Percentiles rank a stretch among this genome's conserved stretches.
These are phyloP conservation scores for Tuber magnatum DNA, from an alignment of 495 filamentous ascomycete genomes.

Conservation along the genomic window DNA sequence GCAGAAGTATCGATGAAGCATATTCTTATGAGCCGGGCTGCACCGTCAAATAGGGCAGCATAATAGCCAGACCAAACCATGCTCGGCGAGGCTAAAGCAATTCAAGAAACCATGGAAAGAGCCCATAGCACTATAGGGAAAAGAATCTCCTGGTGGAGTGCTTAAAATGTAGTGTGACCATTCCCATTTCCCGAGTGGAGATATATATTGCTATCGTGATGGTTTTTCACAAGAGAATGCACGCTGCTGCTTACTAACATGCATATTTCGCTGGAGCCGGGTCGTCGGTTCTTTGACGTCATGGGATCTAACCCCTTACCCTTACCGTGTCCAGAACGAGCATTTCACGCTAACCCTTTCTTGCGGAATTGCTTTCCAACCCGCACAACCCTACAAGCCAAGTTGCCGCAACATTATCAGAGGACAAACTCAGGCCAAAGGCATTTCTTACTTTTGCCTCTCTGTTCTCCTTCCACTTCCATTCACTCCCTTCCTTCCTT, in stretches of 20 bases:
- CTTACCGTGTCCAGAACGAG: neutral
- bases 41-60: no score
- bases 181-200: no score
- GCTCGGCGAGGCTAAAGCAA: no score
- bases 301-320: neutral
- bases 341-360: neutral
- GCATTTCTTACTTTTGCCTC: neutral
- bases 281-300: neutral
- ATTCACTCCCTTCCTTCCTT: neutral
- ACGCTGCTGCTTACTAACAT: neutral
- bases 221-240: neutral
- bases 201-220: no score
- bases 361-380: neutral
- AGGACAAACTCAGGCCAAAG: neutral
- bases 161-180: no score
- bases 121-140: no score
- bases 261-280: neutral
- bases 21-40: no score
- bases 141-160: no score
- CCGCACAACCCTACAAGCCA: neutral
- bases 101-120: no score
- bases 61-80: no score
- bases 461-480: neutral
- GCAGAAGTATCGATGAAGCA: no score
- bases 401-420: no score